Base-by-base conservation (phyloP, 2,329 filamentous ascomycete species). In the Lachnellula subtilissima region DNA sequence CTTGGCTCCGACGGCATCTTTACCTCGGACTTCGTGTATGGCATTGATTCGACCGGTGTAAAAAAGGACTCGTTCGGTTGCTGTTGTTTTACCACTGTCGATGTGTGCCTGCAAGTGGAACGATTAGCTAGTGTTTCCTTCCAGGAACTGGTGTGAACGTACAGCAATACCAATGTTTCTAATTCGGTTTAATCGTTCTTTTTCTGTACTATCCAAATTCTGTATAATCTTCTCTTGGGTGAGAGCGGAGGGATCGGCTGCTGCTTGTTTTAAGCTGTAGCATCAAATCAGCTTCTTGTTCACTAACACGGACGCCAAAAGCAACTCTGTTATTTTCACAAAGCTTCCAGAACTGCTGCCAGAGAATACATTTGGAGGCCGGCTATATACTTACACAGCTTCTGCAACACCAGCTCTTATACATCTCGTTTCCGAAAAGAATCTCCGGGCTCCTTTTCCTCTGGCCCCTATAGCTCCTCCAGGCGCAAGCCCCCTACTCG, bases 111-210 rank as follows among this genome's bases (percentile, higher is more conserved):
- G 65, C 54, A 55, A 55, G 40, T 36, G 28, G 47, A 22, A 60
- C 49, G 14, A 50, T 22, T 36, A 46, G 28, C 54, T 45, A 25
- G n/a, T 42, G 42, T 22, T 32, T 32, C 28, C 28, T 32, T 32
- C 28, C 28, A 32, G 28, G 28, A 9, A 25, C 45, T 54, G 47
- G 47, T 39, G 50, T 37, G 17, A 53, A 74, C 82, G 56, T 84
- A 91, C 88, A 68, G 94, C 94, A 77, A 99, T 99, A 75, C 94
- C 94, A 73, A 99, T 99, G 73, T 99, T 99, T 62, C 94, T 85
- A 57, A 97, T 89, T 75, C 82, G 85, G 52, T 87, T 84, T 61
- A 99, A 75, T 60, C 93, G 84, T 60, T 85, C 80, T 56, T 84
- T 85, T 75, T 99, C 94, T 58, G 86, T 82, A 35, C 89, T 84